These are phyloP conservation scores for Mycena belliarum DNA, from an alignment of 768 basidiomycete species.

Conservation along the genomic window DNA sequence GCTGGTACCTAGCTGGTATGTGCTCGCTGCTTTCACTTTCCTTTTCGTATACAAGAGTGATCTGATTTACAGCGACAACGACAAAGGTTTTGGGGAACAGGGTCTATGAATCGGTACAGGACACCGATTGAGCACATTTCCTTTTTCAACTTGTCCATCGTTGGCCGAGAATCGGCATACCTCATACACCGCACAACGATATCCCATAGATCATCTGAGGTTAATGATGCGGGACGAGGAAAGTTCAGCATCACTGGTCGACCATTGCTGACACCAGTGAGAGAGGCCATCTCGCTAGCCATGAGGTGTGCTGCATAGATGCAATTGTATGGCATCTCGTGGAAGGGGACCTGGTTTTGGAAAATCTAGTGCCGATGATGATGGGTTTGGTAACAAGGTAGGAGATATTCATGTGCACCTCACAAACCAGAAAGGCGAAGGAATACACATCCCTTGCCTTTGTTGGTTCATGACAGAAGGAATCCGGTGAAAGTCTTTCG, in stretches of 20 bases:
- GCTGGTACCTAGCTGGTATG: too few species aligned
- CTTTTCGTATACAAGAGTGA: too few species aligned
- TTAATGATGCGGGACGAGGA: neutral
- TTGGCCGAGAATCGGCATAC: neutral
- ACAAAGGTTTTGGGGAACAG: too few species aligned
- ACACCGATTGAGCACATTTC: neutral
- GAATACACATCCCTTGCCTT: conserved; percentile 3
- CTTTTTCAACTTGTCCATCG: neutral
- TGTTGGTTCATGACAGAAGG: neutral
- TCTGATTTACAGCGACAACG: too few species aligned
- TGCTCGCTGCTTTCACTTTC: too few species aligned
- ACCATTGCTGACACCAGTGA: too few species aligned
- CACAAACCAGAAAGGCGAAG: neutral
- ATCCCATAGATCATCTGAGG: neutral
- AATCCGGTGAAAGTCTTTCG: neutral
- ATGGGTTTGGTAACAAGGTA: neutral
- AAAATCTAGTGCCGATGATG: neutral
- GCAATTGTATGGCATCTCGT: neutral
- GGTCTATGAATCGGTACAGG: too few species aligned
- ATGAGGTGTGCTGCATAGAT: neutral
- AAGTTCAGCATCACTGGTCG: neutral
- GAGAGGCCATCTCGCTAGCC: neutral
- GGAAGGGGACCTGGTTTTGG: neutral
- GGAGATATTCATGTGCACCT: neutral
- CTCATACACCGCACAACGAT: neutral